Conservation (phyloP, 306 rosid genomes). For the Lagenaria siceraria region DNA sequence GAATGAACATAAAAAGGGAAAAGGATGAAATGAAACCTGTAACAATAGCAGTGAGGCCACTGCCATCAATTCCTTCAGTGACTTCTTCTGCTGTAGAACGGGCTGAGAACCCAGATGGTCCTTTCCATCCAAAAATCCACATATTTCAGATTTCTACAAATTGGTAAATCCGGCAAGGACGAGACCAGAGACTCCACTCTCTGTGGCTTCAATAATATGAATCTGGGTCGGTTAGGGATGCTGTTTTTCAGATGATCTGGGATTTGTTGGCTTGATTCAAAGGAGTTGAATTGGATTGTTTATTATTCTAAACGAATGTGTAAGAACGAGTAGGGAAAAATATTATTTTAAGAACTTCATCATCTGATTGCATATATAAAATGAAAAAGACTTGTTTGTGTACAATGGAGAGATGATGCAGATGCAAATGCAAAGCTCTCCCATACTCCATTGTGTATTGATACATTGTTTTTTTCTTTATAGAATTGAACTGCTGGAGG, state of each 20-base stretch:
- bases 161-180: no score
- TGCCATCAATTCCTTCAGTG: slow-evolving; percentile 37
- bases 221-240: not conserved
- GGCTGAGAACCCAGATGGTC: slow-evolving; percentile 46
- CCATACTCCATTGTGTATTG: no score
- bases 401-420: not conserved
- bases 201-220: not conserved
- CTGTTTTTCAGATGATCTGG: not conserved
- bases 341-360: not conserved
- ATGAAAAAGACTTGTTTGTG: not conserved
- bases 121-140: slow-evolving; percentile 46
- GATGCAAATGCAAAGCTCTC: not conserved
- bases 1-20: not conserved
- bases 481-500: no score
- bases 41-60: slow-evolving; percentile 37
- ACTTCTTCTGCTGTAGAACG: slow-evolving; percentile 42
- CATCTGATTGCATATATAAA: not conserved
- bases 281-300: no score
- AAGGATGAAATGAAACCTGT: slow-evolving; percentile 21
- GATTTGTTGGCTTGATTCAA: not conserved
- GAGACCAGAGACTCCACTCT: no score
- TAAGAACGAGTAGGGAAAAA: no score
- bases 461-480: no score
- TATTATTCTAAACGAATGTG: not conserved
- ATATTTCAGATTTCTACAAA: slow-evolving; percentile 7